Percentiles rank a stretch among this genome's conserved stretches.
Evolutionary conservation across 108 stramenopile genomes (phyloP).

Genomic region (Nitzschia sp.): DNA sequence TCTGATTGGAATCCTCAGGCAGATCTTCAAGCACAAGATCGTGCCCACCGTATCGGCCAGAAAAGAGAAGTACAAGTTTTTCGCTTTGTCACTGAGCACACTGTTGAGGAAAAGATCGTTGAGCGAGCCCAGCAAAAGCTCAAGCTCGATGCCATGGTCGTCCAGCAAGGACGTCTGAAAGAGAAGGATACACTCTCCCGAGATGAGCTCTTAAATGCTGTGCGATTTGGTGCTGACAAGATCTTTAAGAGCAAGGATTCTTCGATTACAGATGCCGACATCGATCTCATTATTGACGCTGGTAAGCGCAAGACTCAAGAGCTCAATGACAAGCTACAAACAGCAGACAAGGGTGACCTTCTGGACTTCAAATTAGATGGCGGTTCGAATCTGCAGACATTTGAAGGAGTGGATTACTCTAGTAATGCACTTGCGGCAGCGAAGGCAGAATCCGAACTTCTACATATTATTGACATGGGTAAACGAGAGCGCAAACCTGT

Average conservation of each 20-base stretch:
- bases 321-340: constrained; percentile 91
- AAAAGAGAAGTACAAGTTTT: constrained; percentile 96
- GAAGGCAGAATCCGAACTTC: constrained; percentile 60
- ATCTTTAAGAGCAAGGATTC: constrained; percentile 92
- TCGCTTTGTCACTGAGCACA: constrained; percentile 96
- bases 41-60: constrained; percentile 98
- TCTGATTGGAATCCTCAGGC: constrained; percentile 94
- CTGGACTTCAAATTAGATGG: constrained; percentile 97
- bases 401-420: constrained; percentile 97
- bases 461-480: constrained; percentile 90
- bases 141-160: constrained; percentile 99
- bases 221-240: constrained; percentile 98
- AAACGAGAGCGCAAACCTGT: constrained; percentile 91
- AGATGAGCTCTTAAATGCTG: constrained; percentile 86
- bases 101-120: constrained; percentile 99
- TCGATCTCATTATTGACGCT: constrained; percentile 86
- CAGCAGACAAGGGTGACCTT: constrained; percentile 95
- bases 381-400: constrained; percentile 78
- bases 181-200: constrained; percentile 89
- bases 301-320: constrained; percentile 90
- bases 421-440: constrained; percentile 45
- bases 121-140: constrained; percentile 99
- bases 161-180: constrained; percentile 94
- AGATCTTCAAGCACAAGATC: constrained; percentile 95
- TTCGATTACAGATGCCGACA: constrained; percentile 93